Evolutionary conservation across 192 early-diverging fungal genomes (phyloP).

Genomic region (Coemansia interrupta): DNA sequence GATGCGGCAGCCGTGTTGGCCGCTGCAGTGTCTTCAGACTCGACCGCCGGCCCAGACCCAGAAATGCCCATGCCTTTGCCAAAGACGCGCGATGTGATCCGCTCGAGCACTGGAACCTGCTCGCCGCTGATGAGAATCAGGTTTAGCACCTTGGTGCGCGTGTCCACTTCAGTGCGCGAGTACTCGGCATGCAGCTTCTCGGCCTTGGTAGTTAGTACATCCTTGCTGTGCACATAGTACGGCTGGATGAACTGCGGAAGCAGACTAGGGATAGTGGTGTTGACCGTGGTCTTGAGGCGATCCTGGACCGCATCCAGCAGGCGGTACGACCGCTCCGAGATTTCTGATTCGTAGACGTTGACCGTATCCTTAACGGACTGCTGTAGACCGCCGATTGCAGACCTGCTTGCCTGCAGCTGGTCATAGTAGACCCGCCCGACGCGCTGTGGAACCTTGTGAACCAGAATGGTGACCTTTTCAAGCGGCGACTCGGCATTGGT

Average conservation of each 20-base stretch:
- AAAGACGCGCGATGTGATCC: constrained; percentile 39
- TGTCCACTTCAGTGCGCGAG: constrained; percentile 41
- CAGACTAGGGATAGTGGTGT: constrained; percentile 37
- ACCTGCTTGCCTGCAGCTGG: constrained; percentile 40
- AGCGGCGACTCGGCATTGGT: constrained; percentile 25
- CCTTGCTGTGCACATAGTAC: constrained; percentile 50
- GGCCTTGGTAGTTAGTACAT: constrained; percentile 42
- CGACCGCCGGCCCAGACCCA: background rate
- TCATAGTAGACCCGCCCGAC: constrained; percentile 39
- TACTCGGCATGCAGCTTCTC: constrained; percentile 51
- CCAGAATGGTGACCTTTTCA: constrained; percentile 44
- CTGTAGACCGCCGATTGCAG: constrained; percentile 27
- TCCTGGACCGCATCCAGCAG: constrained; percentile 38
- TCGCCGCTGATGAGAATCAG: constrained; percentile 52
- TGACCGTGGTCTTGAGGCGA: constrained; percentile 32
- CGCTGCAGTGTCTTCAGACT: constrained; percentile 3
- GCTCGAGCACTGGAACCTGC: constrained; percentile 47
- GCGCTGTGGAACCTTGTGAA: constrained; percentile 50
- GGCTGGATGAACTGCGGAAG: constrained; percentile 47
- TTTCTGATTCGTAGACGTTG: constrained; percentile 38
- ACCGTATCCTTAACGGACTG: constrained; percentile 47
- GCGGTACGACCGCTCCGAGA: constrained; percentile 37
- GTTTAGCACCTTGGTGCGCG: constrained; percentile 45
- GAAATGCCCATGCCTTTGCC: constrained; percentile 36
- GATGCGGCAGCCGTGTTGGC: background rate